Evolutionary conservation across 2,329 filamentous ascomycete species (phyloP).

Genomic region (Ceratocystis cubensis): DNA sequence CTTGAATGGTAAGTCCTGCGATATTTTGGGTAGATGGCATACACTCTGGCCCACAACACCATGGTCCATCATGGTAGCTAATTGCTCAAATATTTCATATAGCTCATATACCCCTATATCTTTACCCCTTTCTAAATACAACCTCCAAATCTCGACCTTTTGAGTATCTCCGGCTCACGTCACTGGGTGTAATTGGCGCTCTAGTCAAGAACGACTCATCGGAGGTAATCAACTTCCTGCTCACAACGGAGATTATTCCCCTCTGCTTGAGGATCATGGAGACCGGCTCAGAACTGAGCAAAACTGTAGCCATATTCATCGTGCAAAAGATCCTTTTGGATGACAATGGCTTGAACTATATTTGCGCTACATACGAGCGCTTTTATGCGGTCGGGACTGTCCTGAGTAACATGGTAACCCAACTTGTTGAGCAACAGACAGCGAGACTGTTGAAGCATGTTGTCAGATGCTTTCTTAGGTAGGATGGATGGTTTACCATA

Average conservation of each 20-base stretch:
- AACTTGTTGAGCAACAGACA: conserved; percentile 94
- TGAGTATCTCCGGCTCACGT: conserved; percentile 91
- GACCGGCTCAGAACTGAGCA: conserved; percentile 93
- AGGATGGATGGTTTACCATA: conserved; percentile 28
- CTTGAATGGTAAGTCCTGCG: conserved; percentile 57
- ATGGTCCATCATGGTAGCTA: not conserved
- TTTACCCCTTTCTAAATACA: conserved; percentile 97
- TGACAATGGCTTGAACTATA: conserved; percentile 93
- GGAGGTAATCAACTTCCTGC: conserved; percentile 96
- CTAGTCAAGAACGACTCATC: conserved; percentile 98
- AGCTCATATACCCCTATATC: conserved; percentile 95
- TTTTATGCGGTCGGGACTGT: conserved; percentile 98
- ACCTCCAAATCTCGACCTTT: conserved; percentile 96
- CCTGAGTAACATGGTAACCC: conserved; percentile 95
- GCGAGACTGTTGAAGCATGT: conserved; percentile 94
- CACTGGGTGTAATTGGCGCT: conserved; percentile 89
- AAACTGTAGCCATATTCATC: conserved; percentile 98
- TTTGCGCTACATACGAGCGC: conserved; percentile 94
- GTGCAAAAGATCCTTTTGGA: conserved; percentile 97
- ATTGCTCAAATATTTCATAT: conserved; percentile 8
- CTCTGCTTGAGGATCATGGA: conserved; percentile 98
- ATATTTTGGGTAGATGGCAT: not conserved
- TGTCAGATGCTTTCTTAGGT: conserved; percentile 92
- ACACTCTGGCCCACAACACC: not conserved
- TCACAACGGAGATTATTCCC: conserved; percentile 97